A percentile compares a stretch with the other conserved stretches of the same genome.
These are phyloP conservation scores for Desmodesmus armatus DNA, from an alignment of 139 green algal genomes.

Conservation along the genomic window DNA sequence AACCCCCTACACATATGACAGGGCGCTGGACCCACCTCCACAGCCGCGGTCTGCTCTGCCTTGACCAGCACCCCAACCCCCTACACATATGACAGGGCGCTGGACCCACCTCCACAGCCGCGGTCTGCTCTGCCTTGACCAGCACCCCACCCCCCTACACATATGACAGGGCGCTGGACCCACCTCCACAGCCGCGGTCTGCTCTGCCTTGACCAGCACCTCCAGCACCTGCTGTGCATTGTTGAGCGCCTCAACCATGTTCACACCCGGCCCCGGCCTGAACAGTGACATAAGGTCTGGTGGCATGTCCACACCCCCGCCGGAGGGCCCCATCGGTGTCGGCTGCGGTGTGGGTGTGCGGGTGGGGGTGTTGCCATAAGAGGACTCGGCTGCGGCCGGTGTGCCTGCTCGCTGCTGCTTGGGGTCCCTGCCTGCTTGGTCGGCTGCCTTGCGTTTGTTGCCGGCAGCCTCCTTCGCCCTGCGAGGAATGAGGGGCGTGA, in stretches of 20 bases:
- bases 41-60: not conserved
- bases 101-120: not conserved
- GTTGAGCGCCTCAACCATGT: no score
- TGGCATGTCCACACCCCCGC: no score
- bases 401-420: conserved; percentile 7
- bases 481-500: not conserved
- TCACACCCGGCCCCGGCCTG: no score
- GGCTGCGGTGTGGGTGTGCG: conserved; percentile 31
- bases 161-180: no score
- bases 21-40: not conserved
- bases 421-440: conserved; percentile 10
- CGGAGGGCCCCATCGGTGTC: conserved; percentile 1
- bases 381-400: conserved; percentile 6
- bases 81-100: no score
- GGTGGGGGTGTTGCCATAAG: conserved; percentile 8
- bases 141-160: conserved; percentile 14
- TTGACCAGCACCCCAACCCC: not conserved
- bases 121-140: not conserved
- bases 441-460: conserved; percentile 21
- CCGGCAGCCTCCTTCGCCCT: not conserved
- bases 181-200: conserved; percentile 6
- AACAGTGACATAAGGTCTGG: no score
- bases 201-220: not conserved
- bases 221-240: conserved; percentile 32
- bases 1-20: no score